These are phyloP conservation scores for Pseudonectria buxi DNA, from an alignment of 2,329 filamentous ascomycete species.

Conservation along the genomic window DNA sequence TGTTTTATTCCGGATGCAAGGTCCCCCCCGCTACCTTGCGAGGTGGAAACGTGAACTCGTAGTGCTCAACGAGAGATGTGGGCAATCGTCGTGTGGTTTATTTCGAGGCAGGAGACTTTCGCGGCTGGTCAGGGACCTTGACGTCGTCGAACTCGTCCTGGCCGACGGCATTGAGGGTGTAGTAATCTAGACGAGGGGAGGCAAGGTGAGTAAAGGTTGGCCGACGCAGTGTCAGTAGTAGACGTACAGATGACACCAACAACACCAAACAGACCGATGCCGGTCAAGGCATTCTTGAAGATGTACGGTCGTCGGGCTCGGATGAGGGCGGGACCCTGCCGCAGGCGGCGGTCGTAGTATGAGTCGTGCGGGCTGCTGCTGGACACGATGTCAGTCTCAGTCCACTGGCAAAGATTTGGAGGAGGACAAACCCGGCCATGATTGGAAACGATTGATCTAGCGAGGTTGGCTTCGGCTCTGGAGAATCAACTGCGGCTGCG, in stretches of 20 bases:
- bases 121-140: slow-evolving; percentile 71
- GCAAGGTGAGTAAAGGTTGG: slow-evolving; percentile 9
- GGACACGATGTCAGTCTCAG: slow-evolving; percentile 17
- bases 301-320: slow-evolving; percentile 89
- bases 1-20: slow-evolving; percentile 8
- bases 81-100: slow-evolving; percentile 9
- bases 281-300: slow-evolving; percentile 79
- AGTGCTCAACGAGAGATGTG: too few species aligned
- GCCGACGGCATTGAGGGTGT: slow-evolving; percentile 73
- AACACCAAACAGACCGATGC: slow-evolving; percentile 65
- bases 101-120: slow-evolving; percentile 35
- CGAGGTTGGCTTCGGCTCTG: background rate
- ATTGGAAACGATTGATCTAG: background rate
- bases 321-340: slow-evolving; percentile 81
- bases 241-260: slow-evolving; percentile 84
- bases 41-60: background rate
- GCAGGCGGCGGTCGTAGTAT: slow-evolving; percentile 87
- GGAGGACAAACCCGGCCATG: slow-evolving; percentile 18
- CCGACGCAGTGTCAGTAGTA: background rate
- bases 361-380: slow-evolving; percentile 48
- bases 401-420: slow-evolving; percentile 4
- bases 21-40: background rate
- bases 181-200: slow-evolving; percentile 38
- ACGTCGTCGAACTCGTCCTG: slow-evolving; percentile 98
- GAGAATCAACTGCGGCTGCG: slow-evolving; percentile 9